Evolutionary conservation across 495 filamentous ascomycete genomes (phyloP).

Genomic region (Penicillium dipodomyicola): DNA sequence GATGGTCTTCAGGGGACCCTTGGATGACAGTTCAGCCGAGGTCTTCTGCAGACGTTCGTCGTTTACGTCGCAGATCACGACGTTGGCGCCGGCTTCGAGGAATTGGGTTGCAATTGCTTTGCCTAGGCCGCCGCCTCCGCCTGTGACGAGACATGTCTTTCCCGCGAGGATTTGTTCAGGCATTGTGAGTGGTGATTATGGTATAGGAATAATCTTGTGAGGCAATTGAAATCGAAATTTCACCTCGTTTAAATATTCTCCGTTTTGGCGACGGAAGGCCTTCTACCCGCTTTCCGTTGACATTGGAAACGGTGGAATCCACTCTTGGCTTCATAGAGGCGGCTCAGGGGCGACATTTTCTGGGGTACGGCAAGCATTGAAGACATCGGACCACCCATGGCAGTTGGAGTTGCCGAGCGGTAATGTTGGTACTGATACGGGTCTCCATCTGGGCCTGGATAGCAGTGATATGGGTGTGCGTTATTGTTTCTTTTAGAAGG

Average conservation of each 20-base stretch:
- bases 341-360: slow-evolving; percentile 6
- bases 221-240: not conserved
- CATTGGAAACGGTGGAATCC: slow-evolving; percentile 4
- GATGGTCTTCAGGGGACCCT: slow-evolving; percentile 36
- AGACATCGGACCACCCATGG: slow-evolving; percentile 8
- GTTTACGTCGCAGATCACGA: slow-evolving; percentile 47
- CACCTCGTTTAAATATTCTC: slow-evolving; percentile 8
- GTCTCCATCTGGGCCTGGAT: not conserved
- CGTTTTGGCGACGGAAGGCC: slow-evolving; percentile 10
- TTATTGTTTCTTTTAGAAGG: not conserved
- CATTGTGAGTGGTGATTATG: slow-evolving; percentile 12
- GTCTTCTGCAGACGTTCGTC: slow-evolving; percentile 32
- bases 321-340: slow-evolving; percentile 7
- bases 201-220: not conserved
- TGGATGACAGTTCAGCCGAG: slow-evolving; percentile 40
- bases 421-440: slow-evolving; percentile 10
- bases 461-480: not conserved
- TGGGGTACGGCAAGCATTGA: not conserved
- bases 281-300: slow-evolving; percentile 15
- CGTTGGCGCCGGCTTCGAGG: slow-evolving; percentile 38
- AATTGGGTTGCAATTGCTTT: slow-evolving; percentile 41
- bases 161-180: slow-evolving; percentile 28
- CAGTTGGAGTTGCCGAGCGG: slow-evolving; percentile 9
- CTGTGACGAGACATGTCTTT: slow-evolving; percentile 43
- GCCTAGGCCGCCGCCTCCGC: slow-evolving; percentile 45